phyloP scores from a whole-genome alignment of 257 asterid species.

The Petunia secreta region DNA sequence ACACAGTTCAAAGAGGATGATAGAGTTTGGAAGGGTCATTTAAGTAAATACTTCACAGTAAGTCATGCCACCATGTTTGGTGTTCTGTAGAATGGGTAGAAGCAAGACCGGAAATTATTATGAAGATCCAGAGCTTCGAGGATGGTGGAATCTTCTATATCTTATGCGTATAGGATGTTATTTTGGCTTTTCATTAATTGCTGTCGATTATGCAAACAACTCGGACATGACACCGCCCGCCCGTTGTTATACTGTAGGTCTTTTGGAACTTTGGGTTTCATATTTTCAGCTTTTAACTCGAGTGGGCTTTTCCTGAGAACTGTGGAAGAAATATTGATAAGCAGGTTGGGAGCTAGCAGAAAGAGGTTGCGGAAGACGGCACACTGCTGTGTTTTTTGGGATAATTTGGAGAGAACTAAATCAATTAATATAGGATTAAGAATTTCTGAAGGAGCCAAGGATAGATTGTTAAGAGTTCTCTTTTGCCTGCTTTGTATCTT shows the following conservation, averaged over 20 bases:
- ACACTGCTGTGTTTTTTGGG: neutral
- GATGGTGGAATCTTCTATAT: neutral
- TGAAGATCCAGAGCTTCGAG: conserved; percentile 19
- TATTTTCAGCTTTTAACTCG: neutral
- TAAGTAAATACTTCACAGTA: conserved; percentile 1
- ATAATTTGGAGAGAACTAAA: neutral
- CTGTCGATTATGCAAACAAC: neutral
- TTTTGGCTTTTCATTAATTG: neutral
- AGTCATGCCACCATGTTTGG: conserved; percentile 13
- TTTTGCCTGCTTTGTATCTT: neutral
- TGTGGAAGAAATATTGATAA: neutral
- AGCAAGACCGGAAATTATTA: conserved; percentile 11
- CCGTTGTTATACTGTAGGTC: neutral
- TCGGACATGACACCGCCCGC: neutral
- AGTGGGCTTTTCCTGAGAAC: neutral
- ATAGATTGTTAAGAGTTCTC: neutral
- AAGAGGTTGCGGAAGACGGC: neutral
- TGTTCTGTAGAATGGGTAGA: conserved; percentile 8
- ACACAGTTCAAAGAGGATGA: neutral
- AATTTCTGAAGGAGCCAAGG: neutral
- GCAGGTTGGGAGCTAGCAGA: conserved; percentile 5
- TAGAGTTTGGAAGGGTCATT: neutral
- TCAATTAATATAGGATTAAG: neutral
- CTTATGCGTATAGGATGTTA: neutral
- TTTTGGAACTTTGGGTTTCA: neutral